phyloP scores from a whole-genome alignment of 176 grass and related monocot species.

The Bromus sterilis region DNA sequence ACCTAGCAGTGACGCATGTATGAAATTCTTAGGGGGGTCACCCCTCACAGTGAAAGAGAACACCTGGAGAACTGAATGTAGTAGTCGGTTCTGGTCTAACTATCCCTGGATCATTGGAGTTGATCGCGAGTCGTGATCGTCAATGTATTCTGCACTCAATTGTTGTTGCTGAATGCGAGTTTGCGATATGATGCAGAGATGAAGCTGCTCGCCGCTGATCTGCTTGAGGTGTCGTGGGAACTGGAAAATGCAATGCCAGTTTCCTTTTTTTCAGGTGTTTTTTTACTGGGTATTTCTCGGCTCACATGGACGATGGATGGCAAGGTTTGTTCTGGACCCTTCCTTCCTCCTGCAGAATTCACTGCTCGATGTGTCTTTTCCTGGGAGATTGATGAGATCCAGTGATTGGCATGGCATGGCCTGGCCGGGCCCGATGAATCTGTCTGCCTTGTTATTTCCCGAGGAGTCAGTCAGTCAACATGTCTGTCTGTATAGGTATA shows the following conservation, averaged over 20 bases:
- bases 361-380: slow-evolving; percentile 38
- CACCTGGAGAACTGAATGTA: background rate
- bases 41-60: background rate
- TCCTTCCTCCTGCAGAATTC: background rate
- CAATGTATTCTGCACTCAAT: background rate
- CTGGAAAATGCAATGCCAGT: background rate
- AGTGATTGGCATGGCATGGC: background rate
- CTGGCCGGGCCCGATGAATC: background rate
- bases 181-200: background rate
- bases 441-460: slow-evolving; percentile 23
- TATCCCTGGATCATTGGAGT: background rate
- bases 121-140: background rate
- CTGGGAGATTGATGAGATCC: slow-evolving; percentile 20
- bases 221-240: background rate
- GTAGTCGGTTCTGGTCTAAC: background rate
- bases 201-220: background rate
- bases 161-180: background rate
- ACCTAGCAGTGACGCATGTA: background rate
- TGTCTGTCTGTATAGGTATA: background rate
- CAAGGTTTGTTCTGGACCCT: background rate
- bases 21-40: background rate
- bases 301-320: slow-evolving; percentile 8
- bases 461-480: slow-evolving; percentile 41
- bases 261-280: background rate
- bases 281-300: background rate